Percentiles rank a stretch among this genome's conserved stretches.
phyloP scores from a whole-genome alignment of 495 filamentous ascomycete genomes.

The Hypoxylon cercidicola region DNA sequence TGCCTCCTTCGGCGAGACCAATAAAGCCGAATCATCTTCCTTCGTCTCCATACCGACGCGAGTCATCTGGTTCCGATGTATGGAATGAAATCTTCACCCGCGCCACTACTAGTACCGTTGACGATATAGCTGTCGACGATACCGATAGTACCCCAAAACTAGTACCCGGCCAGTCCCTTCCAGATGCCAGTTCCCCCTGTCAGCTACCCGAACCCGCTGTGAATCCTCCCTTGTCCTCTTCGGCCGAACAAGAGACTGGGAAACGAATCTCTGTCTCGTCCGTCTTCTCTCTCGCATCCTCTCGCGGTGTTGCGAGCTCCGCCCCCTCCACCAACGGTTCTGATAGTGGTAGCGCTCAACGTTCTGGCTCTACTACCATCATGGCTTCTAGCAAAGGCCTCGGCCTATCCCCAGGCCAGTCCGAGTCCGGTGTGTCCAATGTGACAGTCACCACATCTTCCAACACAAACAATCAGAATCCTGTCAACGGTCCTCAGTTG shows the following conservation, averaged over 20 bases:
- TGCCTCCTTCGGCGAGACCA: conserved; percentile 61
- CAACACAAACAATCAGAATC: conserved; percentile 47
- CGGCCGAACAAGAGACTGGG: conserved; percentile 53
- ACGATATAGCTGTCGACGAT: conserved; percentile 45
- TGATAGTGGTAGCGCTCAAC: conserved; percentile 44
- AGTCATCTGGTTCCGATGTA: conserved; percentile 47
- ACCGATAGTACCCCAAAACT: conserved; percentile 59
- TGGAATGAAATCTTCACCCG: conserved; percentile 44
- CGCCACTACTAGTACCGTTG: conserved; percentile 15
- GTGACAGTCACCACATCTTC: conserved; percentile 66
- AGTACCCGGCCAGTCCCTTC: conserved; percentile 39
- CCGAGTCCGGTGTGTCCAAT: conserved; percentile 63
- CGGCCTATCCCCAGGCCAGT: conserved; percentile 44
- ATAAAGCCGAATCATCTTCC: conserved; percentile 39
- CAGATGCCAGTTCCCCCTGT: conserved; percentile 42
- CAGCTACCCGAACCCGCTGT: conserved; percentile 59
- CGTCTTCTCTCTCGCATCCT: conserved; percentile 70
- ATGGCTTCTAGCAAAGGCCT: conserved; percentile 54
- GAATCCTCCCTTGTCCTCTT: conserved; percentile 52
- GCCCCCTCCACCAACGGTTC: conserved; percentile 55
- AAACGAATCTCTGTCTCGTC: conserved; percentile 75
- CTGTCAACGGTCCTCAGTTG: conserved; percentile 54
- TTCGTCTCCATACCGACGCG: conserved; percentile 41
- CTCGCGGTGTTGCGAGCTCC: conserved; percentile 58
- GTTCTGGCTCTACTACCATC: conserved; percentile 48